phyloP scores from a whole-genome alignment of 1,284 basidiomycete genomes.

The Fomitiporia mediterranea region DNA sequence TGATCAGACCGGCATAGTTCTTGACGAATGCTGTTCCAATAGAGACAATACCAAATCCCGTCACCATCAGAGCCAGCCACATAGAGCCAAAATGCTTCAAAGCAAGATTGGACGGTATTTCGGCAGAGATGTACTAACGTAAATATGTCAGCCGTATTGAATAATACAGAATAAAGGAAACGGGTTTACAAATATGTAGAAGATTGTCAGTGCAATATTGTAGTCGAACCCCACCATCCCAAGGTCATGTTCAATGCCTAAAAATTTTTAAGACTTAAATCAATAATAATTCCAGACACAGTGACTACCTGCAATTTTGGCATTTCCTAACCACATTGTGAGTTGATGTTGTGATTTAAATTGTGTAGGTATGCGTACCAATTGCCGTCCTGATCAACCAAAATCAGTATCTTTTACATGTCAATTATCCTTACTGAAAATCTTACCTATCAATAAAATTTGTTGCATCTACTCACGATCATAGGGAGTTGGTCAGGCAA shows the following conservation, averaged over 20 bases:
- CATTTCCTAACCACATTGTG: constrained; percentile 8
- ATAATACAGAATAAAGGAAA: background rate
- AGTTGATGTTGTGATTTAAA: background rate
- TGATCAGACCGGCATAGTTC: constrained; percentile 27
- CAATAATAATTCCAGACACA: background rate
- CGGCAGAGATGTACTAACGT: constrained; percentile 18
- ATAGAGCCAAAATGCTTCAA: constrained; percentile 24
- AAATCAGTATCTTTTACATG: background rate
- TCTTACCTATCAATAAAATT: constrained; percentile 39
- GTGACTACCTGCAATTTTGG: constrained; percentile 16
- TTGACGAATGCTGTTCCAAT: constrained; percentile 30
- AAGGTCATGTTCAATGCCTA: constrained; percentile 42
- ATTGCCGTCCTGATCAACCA: constrained; percentile 28
- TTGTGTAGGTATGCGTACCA: constrained; percentile 19
- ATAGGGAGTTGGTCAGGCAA: no score
- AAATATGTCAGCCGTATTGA: constrained; percentile 24
- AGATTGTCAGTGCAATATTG: constrained; percentile 32
- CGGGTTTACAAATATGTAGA: constrained; percentile 21
- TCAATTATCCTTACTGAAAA: background rate
- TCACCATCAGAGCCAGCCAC: constrained; percentile 22
- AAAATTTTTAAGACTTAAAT: background rate
- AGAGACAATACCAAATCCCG: constrained; percentile 24
- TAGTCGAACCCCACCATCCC: constrained; percentile 40
- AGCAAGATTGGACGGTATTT: constrained; percentile 23
- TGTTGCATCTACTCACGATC: constrained; percentile 29